Evolutionary conservation across 2,329 filamentous ascomycete genomes (phyloP).

Genomic region (Eutypella sp.): DNA sequence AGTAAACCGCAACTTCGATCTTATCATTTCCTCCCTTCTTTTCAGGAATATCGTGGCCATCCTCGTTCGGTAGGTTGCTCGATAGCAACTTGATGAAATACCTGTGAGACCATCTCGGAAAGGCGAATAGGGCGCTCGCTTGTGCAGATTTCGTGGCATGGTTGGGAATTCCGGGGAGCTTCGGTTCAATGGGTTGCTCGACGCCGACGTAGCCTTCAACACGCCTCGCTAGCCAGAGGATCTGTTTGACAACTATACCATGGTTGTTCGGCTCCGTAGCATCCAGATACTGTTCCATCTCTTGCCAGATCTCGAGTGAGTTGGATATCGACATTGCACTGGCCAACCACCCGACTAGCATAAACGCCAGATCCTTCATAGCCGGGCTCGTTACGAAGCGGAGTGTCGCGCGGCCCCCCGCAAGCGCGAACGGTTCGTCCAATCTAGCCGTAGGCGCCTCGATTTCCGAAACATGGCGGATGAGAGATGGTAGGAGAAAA

Average conservation of each 20-base stretch:
- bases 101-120: slow-evolving; percentile 4
- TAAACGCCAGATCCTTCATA: slow-evolving; percentile 10
- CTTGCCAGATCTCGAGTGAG: slow-evolving; percentile 13
- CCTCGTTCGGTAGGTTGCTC: background rate
- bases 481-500: slow-evolving; percentile 18
- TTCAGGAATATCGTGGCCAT: background rate
- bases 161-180: background rate
- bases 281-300: slow-evolving; percentile 11
- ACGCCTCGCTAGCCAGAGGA: slow-evolving; percentile 6
- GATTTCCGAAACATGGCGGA: slow-evolving; percentile 8
- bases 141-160: background rate
- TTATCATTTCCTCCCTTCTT: background rate
- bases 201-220: slow-evolving; percentile 12
- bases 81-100: background rate
- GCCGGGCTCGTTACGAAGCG: slow-evolving; percentile 11
- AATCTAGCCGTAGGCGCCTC: slow-evolving; percentile 1
- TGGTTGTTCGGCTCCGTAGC: slow-evolving; percentile 6
- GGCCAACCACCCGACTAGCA: slow-evolving; percentile 17
- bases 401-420: background rate
- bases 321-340: slow-evolving; percentile 19
- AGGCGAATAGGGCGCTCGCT: slow-evolving; percentile 6
- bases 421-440: background rate
- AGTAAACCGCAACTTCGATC: background rate
- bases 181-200: background rate
- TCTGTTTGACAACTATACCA: background rate